Evolutionary conservation across 2,329 filamentous ascomycete genomes (phyloP).

Genomic region (Aspergillus arachidicola): DNA sequence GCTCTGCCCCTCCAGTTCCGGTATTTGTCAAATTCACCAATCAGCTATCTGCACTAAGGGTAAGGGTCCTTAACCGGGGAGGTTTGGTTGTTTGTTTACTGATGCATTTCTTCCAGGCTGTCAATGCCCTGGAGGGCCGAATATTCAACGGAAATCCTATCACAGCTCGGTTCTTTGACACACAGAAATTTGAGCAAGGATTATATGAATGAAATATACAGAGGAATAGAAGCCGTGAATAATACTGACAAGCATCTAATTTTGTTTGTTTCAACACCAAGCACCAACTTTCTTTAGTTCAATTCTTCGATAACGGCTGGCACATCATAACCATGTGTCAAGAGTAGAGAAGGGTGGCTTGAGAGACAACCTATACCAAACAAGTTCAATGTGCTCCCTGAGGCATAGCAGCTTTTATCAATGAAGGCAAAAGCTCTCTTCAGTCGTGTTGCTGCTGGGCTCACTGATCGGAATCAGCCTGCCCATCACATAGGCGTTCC

Average conservation of each 20-base stretch:
- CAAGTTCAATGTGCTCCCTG: not conserved
- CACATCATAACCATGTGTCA: not conserved
- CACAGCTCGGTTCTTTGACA: slow-evolving; percentile 77
- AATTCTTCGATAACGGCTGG: not conserved
- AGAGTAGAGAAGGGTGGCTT: not conserved
- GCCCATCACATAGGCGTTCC: not conserved
- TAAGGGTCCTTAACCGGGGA: slow-evolving; percentile 50
- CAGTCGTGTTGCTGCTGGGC: not conserved
- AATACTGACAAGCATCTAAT: not conserved
- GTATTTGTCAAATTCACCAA: slow-evolving; percentile 96
- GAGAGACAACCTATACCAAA: not conserved
- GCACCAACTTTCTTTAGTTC: not conserved
- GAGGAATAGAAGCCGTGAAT: slow-evolving; percentile 1
- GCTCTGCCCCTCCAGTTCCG: slow-evolving; percentile 55
- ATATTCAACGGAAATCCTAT: slow-evolving; percentile 88
- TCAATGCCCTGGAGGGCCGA: slow-evolving; percentile 84
- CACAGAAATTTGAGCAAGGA: slow-evolving; percentile 77
- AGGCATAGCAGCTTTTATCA: not conserved
- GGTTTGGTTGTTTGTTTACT: not conserved
- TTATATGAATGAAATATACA: slow-evolving; percentile 47
- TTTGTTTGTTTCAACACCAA: not conserved
- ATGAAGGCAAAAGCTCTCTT: not conserved
- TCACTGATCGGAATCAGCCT: not conserved
- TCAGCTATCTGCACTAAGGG: slow-evolving; percentile 78
- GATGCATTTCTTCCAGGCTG: slow-evolving; percentile 59